Conservation (phyloP, 1,284 basidiomycete species). For the Trametes pubescens region DNA sequence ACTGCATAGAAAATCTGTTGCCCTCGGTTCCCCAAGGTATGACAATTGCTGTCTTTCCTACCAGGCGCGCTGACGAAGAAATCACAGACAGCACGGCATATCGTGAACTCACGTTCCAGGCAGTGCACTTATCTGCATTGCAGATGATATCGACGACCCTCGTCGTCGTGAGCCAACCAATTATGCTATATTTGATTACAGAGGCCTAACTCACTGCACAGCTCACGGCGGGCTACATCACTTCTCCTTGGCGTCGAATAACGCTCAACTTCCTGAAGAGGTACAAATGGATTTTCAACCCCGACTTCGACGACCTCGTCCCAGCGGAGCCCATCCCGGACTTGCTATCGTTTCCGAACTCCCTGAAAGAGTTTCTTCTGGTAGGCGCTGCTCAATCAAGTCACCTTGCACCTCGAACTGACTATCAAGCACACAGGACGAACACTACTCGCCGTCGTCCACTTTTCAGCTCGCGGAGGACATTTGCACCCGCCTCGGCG, state of each 20-base stretch:
- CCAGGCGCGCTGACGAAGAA: background rate
- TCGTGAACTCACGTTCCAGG: constrained; percentile 59
- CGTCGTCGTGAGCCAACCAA: constrained; percentile 48
- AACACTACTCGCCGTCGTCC: constrained; percentile 26
- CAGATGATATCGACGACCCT: constrained; percentile 42
- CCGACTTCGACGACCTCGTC: constrained; percentile 44
- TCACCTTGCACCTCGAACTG: background rate
- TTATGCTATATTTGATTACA: constrained; percentile 45
- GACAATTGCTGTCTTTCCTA: constrained; percentile 6
- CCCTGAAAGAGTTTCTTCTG: constrained; percentile 20
- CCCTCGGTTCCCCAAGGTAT: constrained; percentile 49
- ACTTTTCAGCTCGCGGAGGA: constrained; percentile 30
- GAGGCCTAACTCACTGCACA: constrained; percentile 21
- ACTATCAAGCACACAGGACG: constrained; percentile 17
- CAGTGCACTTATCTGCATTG: constrained; percentile 59
- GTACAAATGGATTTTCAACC: constrained; percentile 78
- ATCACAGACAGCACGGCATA: constrained; percentile 51
- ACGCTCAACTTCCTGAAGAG: constrained; percentile 63
- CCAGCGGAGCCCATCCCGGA: constrained; percentile 33
- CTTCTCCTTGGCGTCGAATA: constrained; percentile 46
- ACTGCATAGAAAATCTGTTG: constrained; percentile 59
- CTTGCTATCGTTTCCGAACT: constrained; percentile 17
- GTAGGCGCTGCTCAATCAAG: constrained; percentile 8
- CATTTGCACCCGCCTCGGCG: constrained; percentile 23
- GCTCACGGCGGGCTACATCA: constrained; percentile 47